These are phyloP conservation scores for Pseudogymnoascus sp. DNA, from an alignment of 2,329 filamentous ascomycete species.

Conservation along the genomic window DNA sequence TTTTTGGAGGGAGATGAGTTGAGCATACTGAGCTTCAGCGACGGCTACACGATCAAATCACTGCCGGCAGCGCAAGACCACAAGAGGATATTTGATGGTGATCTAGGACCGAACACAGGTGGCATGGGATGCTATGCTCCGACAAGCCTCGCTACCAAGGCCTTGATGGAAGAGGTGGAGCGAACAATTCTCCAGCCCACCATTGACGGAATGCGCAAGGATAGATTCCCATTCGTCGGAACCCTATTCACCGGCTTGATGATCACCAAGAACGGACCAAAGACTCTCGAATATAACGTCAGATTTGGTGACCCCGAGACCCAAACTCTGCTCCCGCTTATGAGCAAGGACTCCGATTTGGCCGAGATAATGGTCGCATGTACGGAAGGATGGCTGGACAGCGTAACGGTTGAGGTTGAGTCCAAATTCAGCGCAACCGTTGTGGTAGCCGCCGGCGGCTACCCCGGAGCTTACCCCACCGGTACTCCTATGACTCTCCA, in stretches of 20 bases:
- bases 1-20: conserved; percentile 86
- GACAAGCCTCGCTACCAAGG: conserved; percentile 66
- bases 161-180: conserved; percentile 71
- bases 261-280: conserved; percentile 74
- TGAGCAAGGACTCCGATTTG: conserved; percentile 71
- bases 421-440: conserved; percentile 76
- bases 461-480: conserved; percentile 79
- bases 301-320: conserved; percentile 89
- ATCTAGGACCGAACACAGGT: conserved; percentile 86
- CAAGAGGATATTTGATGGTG: conserved; percentile 87
- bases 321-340: conserved; percentile 72
- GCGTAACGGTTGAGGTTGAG: conserved; percentile 59
- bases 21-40: conserved; percentile 83
- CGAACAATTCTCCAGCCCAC: conserved; percentile 80
- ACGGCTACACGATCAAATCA: conserved; percentile 75
- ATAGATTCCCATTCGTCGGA: conserved; percentile 65
- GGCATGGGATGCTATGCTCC: conserved; percentile 97
- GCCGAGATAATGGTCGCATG: conserved; percentile 85
- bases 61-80: conserved; percentile 92
- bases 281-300: conserved; percentile 87
- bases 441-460: conserved; percentile 86
- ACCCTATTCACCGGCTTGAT: conserved; percentile 87
- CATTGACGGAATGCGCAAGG: conserved; percentile 76
- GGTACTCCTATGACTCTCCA: conserved; percentile 53
- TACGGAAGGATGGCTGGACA: conserved; percentile 63